phyloP scores from a whole-genome alignment of 2,329 filamentous ascomycete species.

The Immersiporthe knoxdaviesiana region DNA sequence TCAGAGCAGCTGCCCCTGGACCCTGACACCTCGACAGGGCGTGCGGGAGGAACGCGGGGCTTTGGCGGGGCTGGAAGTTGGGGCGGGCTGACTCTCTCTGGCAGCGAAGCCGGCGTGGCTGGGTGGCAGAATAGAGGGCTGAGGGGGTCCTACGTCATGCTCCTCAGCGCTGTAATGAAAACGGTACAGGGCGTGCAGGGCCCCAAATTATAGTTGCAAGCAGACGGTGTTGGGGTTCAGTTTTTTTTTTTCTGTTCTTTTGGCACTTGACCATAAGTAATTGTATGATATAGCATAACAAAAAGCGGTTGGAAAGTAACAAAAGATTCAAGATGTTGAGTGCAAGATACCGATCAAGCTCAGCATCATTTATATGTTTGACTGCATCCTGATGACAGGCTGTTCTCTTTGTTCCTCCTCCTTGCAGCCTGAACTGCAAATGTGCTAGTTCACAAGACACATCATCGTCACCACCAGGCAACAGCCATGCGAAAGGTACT shows the following conservation, averaged over 20 bases:
- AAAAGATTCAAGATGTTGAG: neutral
- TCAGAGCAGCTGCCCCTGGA: slow-evolving; percentile 24
- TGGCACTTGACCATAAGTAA: neutral
- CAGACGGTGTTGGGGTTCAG: neutral
- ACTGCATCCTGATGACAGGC: neutral
- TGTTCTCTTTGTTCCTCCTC: neutral
- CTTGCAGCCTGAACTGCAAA: neutral
- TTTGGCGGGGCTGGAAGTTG: neutral
- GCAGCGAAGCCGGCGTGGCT: neutral
- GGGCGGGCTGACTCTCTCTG: neutral
- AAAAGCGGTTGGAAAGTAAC: neutral
- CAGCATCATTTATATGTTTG: neutral
- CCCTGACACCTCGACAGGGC: slow-evolving; percentile 15
- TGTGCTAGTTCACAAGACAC: neutral
- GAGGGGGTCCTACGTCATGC: neutral
- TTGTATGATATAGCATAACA: neutral
- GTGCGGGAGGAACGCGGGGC: neutral
- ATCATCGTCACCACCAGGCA: neutral
- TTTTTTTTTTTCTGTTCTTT: too few relatives aligned
- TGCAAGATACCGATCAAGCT: neutral
- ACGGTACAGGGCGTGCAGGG: neutral
- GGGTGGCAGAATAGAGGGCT: neutral
- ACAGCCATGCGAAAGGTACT: neutral
- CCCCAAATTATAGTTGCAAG: neutral
- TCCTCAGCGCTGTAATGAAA: neutral